Conservation (phyloP, 805 yeast species). For the Candida oleophila region DNA sequence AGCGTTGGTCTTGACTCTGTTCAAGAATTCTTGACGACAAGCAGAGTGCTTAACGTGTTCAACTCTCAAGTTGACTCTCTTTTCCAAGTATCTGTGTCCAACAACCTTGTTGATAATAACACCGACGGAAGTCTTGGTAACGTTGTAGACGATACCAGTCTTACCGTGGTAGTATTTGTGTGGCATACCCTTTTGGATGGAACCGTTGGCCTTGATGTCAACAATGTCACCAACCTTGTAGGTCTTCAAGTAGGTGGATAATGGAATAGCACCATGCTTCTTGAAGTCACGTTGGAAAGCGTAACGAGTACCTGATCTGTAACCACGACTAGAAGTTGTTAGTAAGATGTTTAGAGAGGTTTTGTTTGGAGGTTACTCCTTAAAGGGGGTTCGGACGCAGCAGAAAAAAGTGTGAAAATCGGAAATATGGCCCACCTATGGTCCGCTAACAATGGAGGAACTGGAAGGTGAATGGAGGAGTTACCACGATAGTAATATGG, state of each 20-base stretch:
- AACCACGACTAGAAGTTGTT: conserved; percentile 70
- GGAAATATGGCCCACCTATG: too few relatives aligned
- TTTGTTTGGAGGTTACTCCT: too few relatives aligned
- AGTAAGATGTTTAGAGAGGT: too few relatives aligned
- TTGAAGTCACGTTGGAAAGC: conserved; percentile 99
- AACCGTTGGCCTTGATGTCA: conserved; percentile 98
- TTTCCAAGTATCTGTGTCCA: conserved; percentile 98
- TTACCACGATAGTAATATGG: too few relatives aligned
- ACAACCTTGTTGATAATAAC: conserved; percentile 97
- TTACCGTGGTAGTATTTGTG: conserved; percentile 99
- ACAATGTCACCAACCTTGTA: conserved; percentile 99
- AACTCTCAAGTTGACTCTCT: conserved; percentile 97
- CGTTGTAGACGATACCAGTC: conserved; percentile 99
- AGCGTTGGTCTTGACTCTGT: conserved; percentile 97
- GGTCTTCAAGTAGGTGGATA: conserved; percentile 95
- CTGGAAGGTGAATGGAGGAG: too few relatives aligned
- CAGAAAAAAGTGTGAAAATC: too few relatives aligned
- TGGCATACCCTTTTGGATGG: conserved; percentile 99
- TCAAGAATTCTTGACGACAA: conserved; percentile 98
- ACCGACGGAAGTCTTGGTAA: conserved; percentile 98
- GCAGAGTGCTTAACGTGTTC: conserved; percentile 99
- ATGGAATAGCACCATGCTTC: conserved; percentile 90
- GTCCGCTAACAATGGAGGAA: too few relatives aligned
- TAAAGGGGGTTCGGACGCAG: too few relatives aligned
- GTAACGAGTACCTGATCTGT: conserved; percentile 99